These are phyloP conservation scores for Salix arbutifolia DNA, from an alignment of 345 rosid genomes.

Conservation along the genomic window DNA sequence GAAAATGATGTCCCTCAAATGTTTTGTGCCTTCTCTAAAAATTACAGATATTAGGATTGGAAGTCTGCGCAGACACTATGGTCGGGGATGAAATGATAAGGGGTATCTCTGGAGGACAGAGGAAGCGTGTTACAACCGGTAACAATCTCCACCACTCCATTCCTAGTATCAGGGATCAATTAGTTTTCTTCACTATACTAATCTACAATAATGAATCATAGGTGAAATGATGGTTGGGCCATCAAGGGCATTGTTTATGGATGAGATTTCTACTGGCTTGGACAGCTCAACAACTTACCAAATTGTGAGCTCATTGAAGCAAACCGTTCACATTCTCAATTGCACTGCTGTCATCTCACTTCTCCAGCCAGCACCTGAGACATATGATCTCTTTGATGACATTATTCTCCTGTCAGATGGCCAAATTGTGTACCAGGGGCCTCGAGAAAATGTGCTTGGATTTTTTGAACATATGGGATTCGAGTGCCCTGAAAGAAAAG, in stretches of 20 bases:
- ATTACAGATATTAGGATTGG: conserved; percentile 65
- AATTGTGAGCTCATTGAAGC: conserved; percentile 68
- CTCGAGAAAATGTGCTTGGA: conserved; percentile 47
- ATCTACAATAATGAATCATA: conserved; percentile 7
- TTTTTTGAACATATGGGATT: conserved; percentile 68
- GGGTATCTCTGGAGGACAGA: conserved; percentile 85
- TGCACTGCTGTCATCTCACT: conserved; percentile 67
- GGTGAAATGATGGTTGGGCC: conserved; percentile 81
- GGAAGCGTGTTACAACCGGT: conserved; percentile 84
- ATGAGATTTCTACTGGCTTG: conserved; percentile 73
- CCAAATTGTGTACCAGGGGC: conserved; percentile 65
- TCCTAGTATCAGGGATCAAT: background rate
- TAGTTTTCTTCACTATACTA: background rate
- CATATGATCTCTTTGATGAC: conserved; percentile 64
- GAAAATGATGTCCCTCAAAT: background rate
- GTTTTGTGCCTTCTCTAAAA: background rate
- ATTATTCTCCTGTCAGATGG: conserved; percentile 65
- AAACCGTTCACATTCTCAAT: conserved; percentile 56
- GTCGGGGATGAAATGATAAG: conserved; percentile 70
- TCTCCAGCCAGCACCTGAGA: conserved; percentile 83
- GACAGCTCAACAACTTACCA: conserved; percentile 79
- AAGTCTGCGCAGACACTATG: conserved; percentile 62
- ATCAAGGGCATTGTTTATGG: conserved; percentile 64
- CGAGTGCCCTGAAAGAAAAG: conserved; percentile 73
- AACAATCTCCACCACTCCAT: background rate